A percentile compares a stretch with the other conserved stretches of the same genome.
Evolutionary conservation across 2,329 filamentous ascomycete species (phyloP).

Genomic region (Aspergillus eucalypticola): DNA sequence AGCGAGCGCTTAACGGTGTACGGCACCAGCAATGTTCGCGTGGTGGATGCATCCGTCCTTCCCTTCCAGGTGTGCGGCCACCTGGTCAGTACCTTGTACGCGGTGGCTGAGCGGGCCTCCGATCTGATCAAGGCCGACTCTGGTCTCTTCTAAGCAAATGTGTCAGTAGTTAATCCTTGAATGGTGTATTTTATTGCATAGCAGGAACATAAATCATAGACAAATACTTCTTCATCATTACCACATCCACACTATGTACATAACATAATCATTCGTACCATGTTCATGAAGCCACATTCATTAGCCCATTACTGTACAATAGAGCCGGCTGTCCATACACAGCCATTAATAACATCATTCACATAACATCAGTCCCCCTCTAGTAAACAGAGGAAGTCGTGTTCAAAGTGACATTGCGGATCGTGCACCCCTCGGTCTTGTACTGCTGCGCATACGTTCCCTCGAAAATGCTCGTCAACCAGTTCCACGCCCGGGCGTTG

Average conservation of each 20-base stretch:
- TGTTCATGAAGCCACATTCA: no score
- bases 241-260: background rate
- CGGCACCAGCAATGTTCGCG: slow-evolving; percentile 37
- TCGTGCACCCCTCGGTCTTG: background rate
- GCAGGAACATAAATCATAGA: background rate
- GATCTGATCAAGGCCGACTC: slow-evolving; percentile 32
- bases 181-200: no score
- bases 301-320: background rate
- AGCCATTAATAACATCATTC: background rate
- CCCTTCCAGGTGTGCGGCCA: slow-evolving; percentile 35
- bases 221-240: background rate
- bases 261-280: no score
- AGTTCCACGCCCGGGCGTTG: slow-evolving; percentile 15
- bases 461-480: slow-evolving; percentile 9
- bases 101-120: slow-evolving; percentile 32
- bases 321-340: background rate
- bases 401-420: background rate
- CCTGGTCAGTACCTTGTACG: slow-evolving; percentile 34
- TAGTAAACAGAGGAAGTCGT: background rate
- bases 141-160: background rate
- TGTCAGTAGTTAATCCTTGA: background rate
- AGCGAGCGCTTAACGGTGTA: slow-evolving; percentile 32
- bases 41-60: slow-evolving; percentile 37
- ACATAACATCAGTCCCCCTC: background rate
- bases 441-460: background rate